phyloP scores from a whole-genome alignment of 495 filamentous ascomycete genomes.

The Lasiosphaeriaceae sp. region DNA sequence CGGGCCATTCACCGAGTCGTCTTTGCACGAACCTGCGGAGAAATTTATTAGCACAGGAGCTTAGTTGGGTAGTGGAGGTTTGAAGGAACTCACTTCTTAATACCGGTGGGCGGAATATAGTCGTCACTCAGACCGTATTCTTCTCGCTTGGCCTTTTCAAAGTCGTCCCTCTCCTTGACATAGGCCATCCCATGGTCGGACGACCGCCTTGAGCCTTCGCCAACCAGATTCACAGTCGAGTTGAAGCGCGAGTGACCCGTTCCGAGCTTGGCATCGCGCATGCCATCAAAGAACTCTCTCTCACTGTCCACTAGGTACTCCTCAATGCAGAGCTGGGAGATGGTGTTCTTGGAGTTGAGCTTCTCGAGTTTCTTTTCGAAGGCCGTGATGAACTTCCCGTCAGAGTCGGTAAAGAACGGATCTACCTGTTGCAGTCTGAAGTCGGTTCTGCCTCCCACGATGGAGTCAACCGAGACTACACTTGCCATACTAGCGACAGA shows the following conservation, averaged over 20 bases:
- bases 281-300: conserved; percentile 55
- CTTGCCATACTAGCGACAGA: conserved; percentile 1
- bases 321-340: conserved; percentile 55
- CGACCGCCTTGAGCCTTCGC: conserved; percentile 25
- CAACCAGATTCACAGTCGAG: conserved; percentile 30
- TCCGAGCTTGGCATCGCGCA: conserved; percentile 46
- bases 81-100: conserved; percentile 38
- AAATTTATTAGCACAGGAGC: too few relatives aligned
- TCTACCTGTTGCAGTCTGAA: conserved; percentile 55
- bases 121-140: conserved; percentile 58
- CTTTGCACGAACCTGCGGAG: conserved; percentile 3
- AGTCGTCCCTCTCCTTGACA: conserved; percentile 20
- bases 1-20: conserved; percentile 55
- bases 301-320: conserved; percentile 57
- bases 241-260: conserved; percentile 26
- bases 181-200: conserved; percentile 43
- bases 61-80: too few relatives aligned
- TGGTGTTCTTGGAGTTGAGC: conserved; percentile 51
- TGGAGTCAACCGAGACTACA: conserved; percentile 9
- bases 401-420: conserved; percentile 58
- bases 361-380: conserved; percentile 51
- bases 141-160: conserved; percentile 16
- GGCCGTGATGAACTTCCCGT: conserved; percentile 46
- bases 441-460: conserved; percentile 11
- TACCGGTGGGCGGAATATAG: conserved; percentile 60